phyloP scores from a whole-genome alignment of 2,329 filamentous ascomycete species.

The Bimuria novae-zelandiae region DNA sequence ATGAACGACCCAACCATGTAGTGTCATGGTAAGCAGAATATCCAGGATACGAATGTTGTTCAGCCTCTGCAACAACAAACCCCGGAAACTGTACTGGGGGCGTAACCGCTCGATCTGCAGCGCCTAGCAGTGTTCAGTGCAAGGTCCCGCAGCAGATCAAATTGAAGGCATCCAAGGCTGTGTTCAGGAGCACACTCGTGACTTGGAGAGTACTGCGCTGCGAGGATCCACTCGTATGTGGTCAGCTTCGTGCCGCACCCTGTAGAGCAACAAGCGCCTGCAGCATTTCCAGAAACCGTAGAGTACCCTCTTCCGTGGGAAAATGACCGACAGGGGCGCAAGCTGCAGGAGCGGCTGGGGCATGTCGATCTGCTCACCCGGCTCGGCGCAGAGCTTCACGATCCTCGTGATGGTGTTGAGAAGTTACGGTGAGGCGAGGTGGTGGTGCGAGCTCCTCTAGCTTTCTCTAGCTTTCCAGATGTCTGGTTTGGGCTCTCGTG shows the following conservation, averaged over 20 bases:
- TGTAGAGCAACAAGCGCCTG: neutral
- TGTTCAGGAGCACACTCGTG: neutral
- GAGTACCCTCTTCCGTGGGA: neutral
- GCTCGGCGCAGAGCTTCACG: slow-evolving; percentile 12
- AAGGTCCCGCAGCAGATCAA: neutral
- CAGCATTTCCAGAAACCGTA: slow-evolving; percentile 1
- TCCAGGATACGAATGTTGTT: neutral
- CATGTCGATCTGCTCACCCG: neutral
- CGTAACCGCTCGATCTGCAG: slow-evolving; percentile 3
- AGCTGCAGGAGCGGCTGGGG: neutral
- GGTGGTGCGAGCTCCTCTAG: neutral
- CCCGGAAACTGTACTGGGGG: neutral
- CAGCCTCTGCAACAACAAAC: slow-evolving; percentile 4
- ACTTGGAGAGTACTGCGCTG: neutral
- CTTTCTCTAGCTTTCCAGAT: neutral
- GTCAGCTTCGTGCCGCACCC: neutral
- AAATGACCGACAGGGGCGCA: neutral
- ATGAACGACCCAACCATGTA: neutral
- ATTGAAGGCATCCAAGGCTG: neutral
- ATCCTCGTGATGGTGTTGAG: slow-evolving; percentile 28
- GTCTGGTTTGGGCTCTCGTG: neutral
- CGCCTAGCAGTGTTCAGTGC: neutral
- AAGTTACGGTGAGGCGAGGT: slow-evolving; percentile 14
- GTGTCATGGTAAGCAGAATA: neutral
- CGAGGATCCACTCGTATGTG: too few species aligned